Evolutionary conservation across 148 eudicot genomes (phyloP), one percentile per base, ranked within the genome.

Genomic region (Diospyros lotus): DNA sequence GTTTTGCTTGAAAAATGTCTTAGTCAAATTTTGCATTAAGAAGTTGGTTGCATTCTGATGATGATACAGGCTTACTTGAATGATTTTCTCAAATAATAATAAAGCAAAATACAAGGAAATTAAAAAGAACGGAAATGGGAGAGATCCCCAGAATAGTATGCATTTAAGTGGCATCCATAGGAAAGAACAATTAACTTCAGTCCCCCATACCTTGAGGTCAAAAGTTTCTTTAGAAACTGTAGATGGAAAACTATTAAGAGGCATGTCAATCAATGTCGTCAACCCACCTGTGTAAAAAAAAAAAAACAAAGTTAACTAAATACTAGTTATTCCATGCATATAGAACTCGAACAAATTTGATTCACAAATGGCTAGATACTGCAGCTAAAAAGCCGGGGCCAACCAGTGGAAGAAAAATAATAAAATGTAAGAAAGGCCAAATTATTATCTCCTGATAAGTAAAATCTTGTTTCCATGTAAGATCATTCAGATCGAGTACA

Each of bases 211-310:
- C 98, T 95, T 95, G 77, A 95, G 93, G 28, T 87, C 73, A 59
- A 95, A 88, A 74, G 93, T 86, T 86, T 93, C 94, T 71, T 80
- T 86, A 52, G 98, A 93, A 52, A 91, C 89, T 4, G 99, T 95
- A 40, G 99, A 91, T 41, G 99, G 99, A 65, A 76, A 83, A 58
- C 93, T 95, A 75, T 95, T 95, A 63, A 95, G 88, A 71, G 99
- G 99, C 99, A 95, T 95, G 84, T 95, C 99, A 69, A 95, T 82
- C 79, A 95, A 79, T 53, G 99, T 95, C 41, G 99, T 95, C 85
- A 95, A 79, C 60, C 99, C 99, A 64, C 98, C 98, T 95, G 81
- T 63, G 65, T 55, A 53, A 67, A 28, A 28, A 28, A 28, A 28
- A 28, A 28, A 28, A 28, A 28, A 73, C 48, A 50, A 12, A 76